Evolutionary conservation across 495 filamentous ascomycete species (phyloP), one percentile per base, ranked within the genome.

Genomic region (Durotheca rogersii): DNA sequence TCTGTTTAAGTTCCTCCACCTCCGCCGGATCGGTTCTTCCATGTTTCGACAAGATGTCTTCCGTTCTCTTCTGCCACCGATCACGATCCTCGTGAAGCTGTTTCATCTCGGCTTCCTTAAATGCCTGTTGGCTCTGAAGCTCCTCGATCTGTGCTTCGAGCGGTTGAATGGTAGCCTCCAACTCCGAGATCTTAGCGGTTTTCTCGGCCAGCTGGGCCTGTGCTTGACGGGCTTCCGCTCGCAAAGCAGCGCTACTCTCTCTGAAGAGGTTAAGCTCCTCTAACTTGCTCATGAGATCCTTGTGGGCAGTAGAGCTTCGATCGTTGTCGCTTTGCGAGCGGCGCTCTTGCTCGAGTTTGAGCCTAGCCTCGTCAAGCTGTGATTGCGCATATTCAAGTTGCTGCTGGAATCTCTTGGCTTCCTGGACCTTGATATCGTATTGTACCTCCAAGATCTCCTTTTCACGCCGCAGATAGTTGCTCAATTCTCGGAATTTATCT

Each of bases 371-470:
- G 55, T 99, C 92, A 2, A 96, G 82, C 61, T 95, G 86, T 15
- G 81, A 80, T 53, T 89, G 88, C 10, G 85, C 76, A 69, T 96
- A 88, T 41, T 95, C 86, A 14, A 96, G 76, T 56, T 97, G 89
- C 46, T 96, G 90, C 51, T 90, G 86, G 3, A 96, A 70, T 19
- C 94, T 81, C 66, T 90, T 94, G 41, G 80, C 75, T 62, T 96
- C 93, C 61, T 95, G 87, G 0, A 84, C 72, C 37, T 89, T 88
- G 23, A 96, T 77, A 53, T 96, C 89, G 50, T 88, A 89, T 61
- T 97, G 91, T 5, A 96, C 89, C 48, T 97, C 91, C 2, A 96
- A 83, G 57, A 99, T 97, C 60, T 97, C 91, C 71, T 96, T 97
- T 71, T 97, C 94, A 34, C 88, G 83, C n/a, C 94, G 84, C 42